Conservation (phyloP, 345 rosid genomes). For the Acer saccharum region DNA sequence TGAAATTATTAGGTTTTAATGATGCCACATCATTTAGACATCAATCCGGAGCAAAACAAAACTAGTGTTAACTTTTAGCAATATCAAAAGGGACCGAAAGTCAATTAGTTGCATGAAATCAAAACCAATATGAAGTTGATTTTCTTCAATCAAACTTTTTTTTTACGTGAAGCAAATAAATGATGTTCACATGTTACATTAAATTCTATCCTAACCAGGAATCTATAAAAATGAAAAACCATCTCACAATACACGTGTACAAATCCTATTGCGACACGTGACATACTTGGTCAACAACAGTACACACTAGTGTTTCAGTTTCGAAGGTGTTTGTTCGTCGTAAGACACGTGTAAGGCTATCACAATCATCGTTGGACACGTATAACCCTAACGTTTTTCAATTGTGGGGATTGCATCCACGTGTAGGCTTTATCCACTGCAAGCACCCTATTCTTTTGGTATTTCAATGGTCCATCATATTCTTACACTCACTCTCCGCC, state of each 20-base stretch:
- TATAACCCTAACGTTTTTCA: not conserved
- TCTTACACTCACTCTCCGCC: too few relatives aligned
- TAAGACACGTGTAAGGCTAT: constrained; percentile 5
- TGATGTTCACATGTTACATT: not conserved
- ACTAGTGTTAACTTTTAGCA: too few relatives aligned
- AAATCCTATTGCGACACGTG: not conserved
- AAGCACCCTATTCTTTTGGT: too few relatives aligned
- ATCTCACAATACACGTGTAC: not conserved
- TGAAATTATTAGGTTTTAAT: too few relatives aligned
- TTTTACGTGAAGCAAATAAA: constrained; percentile 7
- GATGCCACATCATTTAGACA: too few relatives aligned
- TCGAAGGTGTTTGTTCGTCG: not conserved
- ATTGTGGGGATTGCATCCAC: not conserved
- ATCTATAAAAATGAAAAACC: too few relatives aligned
- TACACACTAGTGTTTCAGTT: not conserved
- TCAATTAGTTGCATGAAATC: not conserved
- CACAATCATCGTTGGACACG: not conserved
- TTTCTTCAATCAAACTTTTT: not conserved
- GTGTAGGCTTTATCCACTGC: not conserved
- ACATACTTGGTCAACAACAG: not conserved
- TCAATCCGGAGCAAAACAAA: too few relatives aligned
- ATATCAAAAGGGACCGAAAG: too few relatives aligned
- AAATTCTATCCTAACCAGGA: too few relatives aligned
- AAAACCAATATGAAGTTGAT: not conserved
- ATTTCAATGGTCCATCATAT: too few relatives aligned